Evolutionary conservation across 2,329 filamentous ascomycete genomes (phyloP), one percentile per base, ranked within the genome.

Genomic region (Xylariaceae sp.): DNA sequence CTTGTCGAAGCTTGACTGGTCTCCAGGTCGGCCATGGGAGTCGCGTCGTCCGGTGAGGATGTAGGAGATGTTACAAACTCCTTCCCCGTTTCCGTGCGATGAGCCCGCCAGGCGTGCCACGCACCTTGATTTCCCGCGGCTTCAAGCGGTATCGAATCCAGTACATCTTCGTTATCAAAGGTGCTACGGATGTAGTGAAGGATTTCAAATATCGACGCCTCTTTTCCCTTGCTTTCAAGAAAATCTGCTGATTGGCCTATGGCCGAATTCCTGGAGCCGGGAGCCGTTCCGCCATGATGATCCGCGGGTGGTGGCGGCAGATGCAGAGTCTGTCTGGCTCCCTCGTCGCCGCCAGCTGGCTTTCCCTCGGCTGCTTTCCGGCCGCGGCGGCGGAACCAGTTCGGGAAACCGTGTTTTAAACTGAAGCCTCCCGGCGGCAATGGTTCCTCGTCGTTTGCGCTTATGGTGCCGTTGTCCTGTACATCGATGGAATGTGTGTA

Each of bases 341-440:
- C 57, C 30, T 72, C 71, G 50, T 74, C 73, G 3, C 72, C 71
- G 56, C 74, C 78, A 26, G 69, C 69, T 50, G 76, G 73, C 31
- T 73, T 72, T 45, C 73, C 73, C 12, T 64, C 44, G 66, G 70
- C 52, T 12, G 56, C 46, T 50, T 41, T 65, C 60, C 50, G 73
- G 48, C 76, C 76, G 3, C 76, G 76, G 41, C 83, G 75, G n/a
- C 83, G 81, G 69, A 95, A 96, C 92, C 92, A 97, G 51, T 81
- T 78, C 1, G 91, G 89, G 68, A 97, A 97, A 11, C 90, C 92
- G 74, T 96, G 89, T 51, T 89, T 83, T 48, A 97, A 75, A 65
- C 88, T 95, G 74, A 96, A 96, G 0, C 90, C 89, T 1, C 92
- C 94, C 0, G 92, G 91, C 0, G 91, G 88, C 50, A 96, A 74